A percentile compares a stretch with the other conserved stretches of the same genome.
Conservation (phyloP, 345 rosid species). For the Corchorus olitorius region DNA sequence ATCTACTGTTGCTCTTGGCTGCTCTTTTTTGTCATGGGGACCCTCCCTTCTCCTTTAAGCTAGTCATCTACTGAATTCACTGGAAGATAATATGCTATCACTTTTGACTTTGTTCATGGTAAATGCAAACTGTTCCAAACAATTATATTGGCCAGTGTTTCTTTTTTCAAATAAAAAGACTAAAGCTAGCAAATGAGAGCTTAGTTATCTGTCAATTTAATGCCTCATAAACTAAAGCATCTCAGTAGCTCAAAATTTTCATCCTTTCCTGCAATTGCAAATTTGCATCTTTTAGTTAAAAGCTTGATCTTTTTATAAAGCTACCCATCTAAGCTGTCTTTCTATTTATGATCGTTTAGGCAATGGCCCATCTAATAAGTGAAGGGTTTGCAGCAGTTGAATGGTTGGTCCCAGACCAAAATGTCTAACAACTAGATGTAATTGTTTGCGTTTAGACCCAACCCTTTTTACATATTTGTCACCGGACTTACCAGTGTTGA, state of each 20-base stretch:
- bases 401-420: conserved; percentile 30
- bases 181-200: conserved; percentile 5
- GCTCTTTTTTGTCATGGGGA: conserved; percentile 4
- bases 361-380: conserved; percentile 27
- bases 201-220: not conserved
- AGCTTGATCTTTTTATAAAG: not conserved
- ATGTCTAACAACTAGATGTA: conserved; percentile 31
- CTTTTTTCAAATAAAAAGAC: not conserved
- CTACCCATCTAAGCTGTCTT: conserved; percentile 15
- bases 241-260: not conserved
- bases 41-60: not conserved
- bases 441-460: conserved; percentile 32
- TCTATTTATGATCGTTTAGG: conserved; percentile 23
- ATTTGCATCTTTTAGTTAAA: conserved; percentile 5
- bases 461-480: conserved; percentile 23
- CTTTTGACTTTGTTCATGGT: not conserved
- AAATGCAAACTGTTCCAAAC: not conserved
- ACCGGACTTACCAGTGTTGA: conserved; percentile 10
- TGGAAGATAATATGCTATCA: not conserved
- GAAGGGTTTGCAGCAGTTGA: conserved; percentile 25
- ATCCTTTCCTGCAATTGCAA: not conserved
- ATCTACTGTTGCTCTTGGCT: conserved; percentile 10
- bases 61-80: not conserved
- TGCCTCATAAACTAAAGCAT: conserved; percentile 2
- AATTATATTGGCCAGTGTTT: not conserved